Conservation (phyloP, 2,329 filamentous ascomycete species). For the Fusarium liriodendri region DNA sequence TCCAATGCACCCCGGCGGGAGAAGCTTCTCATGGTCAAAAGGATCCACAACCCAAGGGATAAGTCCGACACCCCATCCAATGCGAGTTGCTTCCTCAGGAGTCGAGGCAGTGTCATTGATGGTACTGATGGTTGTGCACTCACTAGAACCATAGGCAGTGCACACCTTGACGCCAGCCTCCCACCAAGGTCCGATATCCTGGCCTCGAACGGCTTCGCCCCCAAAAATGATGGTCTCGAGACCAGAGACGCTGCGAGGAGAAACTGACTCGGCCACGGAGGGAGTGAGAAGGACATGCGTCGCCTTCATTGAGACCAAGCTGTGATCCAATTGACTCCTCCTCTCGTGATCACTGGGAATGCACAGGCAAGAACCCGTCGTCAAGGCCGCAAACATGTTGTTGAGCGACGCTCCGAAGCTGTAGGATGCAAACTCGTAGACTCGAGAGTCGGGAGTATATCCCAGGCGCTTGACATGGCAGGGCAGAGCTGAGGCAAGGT, state of each 20-base stretch:
- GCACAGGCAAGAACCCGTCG: not conserved
- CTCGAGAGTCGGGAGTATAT: not conserved
- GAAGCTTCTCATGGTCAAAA: slow-evolving; percentile 24
- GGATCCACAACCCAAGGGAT: slow-evolving; percentile 35
- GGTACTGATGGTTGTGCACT: not conserved
- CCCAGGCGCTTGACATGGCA: not conserved
- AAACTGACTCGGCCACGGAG: not conserved
- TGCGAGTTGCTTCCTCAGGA: not conserved
- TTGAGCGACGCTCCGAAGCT: not conserved
- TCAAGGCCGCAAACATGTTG: not conserved
- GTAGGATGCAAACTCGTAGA: slow-evolving; percentile 8
- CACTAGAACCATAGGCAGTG: slow-evolving; percentile 1
- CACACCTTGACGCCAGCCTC: slow-evolving; percentile 12
- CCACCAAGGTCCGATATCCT: not conserved
- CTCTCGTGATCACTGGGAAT: not conserved
- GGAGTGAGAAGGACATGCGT: not conserved
- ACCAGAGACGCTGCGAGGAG: not conserved
- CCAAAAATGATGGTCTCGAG: not conserved
- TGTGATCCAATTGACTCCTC: not conserved
- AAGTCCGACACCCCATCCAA: not conserved
- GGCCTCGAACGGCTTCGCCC: not conserved
- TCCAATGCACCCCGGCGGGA: slow-evolving; percentile 30
- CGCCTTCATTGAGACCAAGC: not conserved
- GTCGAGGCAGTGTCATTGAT: not conserved
- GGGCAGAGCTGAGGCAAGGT: not conserved